Evolutionary conservation across 2,329 filamentous ascomycete species (phyloP).

Genomic region (Microthyrium microscopicum): DNA sequence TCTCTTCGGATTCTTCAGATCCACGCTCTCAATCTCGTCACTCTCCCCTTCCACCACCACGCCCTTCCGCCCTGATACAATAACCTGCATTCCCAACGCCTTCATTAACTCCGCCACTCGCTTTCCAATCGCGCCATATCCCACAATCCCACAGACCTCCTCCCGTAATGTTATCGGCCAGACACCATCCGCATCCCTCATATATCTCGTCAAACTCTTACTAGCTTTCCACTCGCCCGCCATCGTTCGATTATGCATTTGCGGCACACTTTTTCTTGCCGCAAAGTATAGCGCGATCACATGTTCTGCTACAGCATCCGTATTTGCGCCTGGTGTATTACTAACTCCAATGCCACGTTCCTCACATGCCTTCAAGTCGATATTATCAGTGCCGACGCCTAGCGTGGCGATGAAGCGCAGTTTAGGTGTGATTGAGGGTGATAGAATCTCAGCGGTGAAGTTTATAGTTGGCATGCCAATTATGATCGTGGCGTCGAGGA

Average conservation of each 20-base stretch:
- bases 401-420: constrained; percentile 23
- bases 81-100: constrained; percentile 31
- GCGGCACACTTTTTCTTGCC: constrained; percentile 20
- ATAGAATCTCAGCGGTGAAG: constrained; percentile 19
- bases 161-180: constrained; percentile 30
- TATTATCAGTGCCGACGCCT: constrained; percentile 25
- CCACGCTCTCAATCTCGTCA: too few relatives aligned
- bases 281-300: constrained; percentile 28
- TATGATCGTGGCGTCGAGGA: constrained; percentile 25
- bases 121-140: constrained; percentile 31
- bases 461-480: constrained; percentile 19
- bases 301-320: constrained; percentile 26
- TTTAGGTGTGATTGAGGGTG: constrained; percentile 15
- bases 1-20: constrained; percentile 16
- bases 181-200: constrained; percentile 19
- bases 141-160: constrained; percentile 32
- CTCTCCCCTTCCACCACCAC: constrained; percentile 11
- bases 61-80: constrained; percentile 31
- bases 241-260: constrained; percentile 15
- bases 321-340: constrained; percentile 24
- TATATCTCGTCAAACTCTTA: constrained; percentile 18
- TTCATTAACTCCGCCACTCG: constrained; percentile 27
- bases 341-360: constrained; percentile 22
- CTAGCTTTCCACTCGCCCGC: constrained; percentile 25
- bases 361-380: constrained; percentile 22